Evolutionary conservation across 1,284 basidiomycete species (phyloP), one percentile per base, ranked within the genome.

Genomic region (Chondrostereum purpureum): DNA sequence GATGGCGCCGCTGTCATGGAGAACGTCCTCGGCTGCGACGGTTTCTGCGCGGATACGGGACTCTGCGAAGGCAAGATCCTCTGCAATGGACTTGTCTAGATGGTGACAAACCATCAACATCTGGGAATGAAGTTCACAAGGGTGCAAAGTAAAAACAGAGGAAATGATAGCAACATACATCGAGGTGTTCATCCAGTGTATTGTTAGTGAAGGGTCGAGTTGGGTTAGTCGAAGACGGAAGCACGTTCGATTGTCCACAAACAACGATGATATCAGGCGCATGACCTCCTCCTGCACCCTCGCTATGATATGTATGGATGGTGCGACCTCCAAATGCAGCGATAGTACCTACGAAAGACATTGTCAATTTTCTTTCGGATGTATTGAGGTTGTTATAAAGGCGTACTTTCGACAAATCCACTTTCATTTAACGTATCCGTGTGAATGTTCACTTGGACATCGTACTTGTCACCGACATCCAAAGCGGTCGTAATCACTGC

Each of bases 51-150:
- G 82, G 53, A 99, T 99, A 40, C 96, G 87, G 10, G 94, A 98
- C 57, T 99, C 95, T 5, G 96, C 95, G 60, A 99, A 99, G 0
- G 90, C 83, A 37, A 98, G 76, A 59, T 99, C 96, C 68, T 99
- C 95, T 0, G 85, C 79, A 52, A 94, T 92, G n/a, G 75, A 80
- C 56, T 74, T 81, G 67, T 93, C 89, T 39, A 95, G 77, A 60
- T 94, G 92, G 62, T 95, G 92, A 61, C 91, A 94, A 14, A 93
- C 89, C 92, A 98, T 97, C 27, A 97, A 74, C 94, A 97, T 97
- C 91, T 93, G 24, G 22, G 5, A 38, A 16, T 5, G n/a, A 13
- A 45, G 31, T 31, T 39, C 33, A 37, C 21, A 6, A 20, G 16
- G 16, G 17, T 43, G 4, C 50, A 36, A 27, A 33, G 4, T 22